Evolutionary conservation across 208 protist genomes (phyloP).

Genomic region (Herpetomonas samuelpessoai): DNA sequence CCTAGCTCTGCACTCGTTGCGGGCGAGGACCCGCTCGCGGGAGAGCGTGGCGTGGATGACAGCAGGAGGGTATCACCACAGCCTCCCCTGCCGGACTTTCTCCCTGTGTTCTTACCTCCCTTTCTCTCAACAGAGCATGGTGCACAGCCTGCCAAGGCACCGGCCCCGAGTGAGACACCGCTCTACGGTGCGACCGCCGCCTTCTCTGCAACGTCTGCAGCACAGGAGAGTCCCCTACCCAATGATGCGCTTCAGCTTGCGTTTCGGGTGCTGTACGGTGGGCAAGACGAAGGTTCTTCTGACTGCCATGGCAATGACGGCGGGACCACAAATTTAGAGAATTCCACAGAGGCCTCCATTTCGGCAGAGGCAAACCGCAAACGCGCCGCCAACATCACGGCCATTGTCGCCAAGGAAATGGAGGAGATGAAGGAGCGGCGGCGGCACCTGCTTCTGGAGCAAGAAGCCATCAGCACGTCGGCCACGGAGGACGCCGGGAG

Average conservation of each 20-base stretch:
- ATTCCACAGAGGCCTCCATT: not conserved
- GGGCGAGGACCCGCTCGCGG: not conserved
- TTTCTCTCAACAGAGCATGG: no score
- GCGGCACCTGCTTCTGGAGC: not conserved
- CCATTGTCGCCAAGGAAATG: not conserved
- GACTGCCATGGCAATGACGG: not conserved
- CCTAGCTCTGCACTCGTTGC: no score
- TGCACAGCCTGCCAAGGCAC: no score
- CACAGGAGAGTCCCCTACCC: not conserved
- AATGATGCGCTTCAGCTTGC: not conserved
- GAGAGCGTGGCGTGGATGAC: no score
- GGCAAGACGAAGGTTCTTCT: not conserved
- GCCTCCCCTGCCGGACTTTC: not conserved
- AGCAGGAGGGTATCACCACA: no score
- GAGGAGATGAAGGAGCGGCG: not conserved
- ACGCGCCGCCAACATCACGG: not conserved
- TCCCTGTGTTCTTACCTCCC: not conserved
- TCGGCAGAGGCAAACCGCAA: not conserved
- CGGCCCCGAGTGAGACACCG: no score
- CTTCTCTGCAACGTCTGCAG: no score
- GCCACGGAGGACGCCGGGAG: no score
- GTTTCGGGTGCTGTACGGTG: not conserved
- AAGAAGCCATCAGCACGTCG: not conserved
- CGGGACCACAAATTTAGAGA: no score
- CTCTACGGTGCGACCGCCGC: no score